phyloP scores from a whole-genome alignment of 257 asterid species.

The Fraxinus quadrangulata region DNA sequence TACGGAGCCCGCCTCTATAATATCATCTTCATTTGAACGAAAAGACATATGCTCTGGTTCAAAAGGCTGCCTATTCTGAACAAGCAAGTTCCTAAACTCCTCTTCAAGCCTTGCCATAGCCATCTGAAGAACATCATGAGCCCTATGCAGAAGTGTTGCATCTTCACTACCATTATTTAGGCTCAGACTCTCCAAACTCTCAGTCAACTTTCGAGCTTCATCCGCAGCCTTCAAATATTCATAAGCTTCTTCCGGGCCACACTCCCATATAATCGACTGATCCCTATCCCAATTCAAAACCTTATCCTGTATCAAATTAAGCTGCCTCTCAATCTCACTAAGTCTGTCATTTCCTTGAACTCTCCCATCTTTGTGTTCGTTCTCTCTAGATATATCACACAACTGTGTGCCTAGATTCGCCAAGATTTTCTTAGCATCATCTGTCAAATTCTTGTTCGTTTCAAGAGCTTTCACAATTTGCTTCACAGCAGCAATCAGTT shows the following conservation, averaged over 20 bases:
- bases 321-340: constrained; percentile 58
- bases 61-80: constrained; percentile 75
- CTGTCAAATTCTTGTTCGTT: constrained; percentile 46
- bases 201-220: constrained; percentile 61
- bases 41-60: constrained; percentile 91
- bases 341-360: constrained; percentile 34
- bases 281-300: constrained; percentile 75
- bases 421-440: constrained; percentile 57
- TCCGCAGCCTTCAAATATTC: constrained; percentile 72
- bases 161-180: constrained; percentile 37
- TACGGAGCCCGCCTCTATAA: constrained; percentile 61
- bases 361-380: constrained; percentile 29
- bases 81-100: constrained; percentile 75
- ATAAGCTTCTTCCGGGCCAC: constrained; percentile 64
- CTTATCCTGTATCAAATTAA: constrained; percentile 56
- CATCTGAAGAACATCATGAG: constrained; percentile 75
- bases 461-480: constrained; percentile 60
- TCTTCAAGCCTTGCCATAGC: constrained; percentile 94
- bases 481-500: constrained; percentile 65
- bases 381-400: constrained; percentile 40
- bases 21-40: constrained; percentile 81
- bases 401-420: constrained; percentile 76
- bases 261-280: constrained; percentile 78
- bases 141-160: constrained; percentile 42
- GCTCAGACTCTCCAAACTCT: constrained; percentile 54